Evolutionary conservation across 306 rosid genomes (phyloP), one percentile per base, ranked within the genome.

Genomic region (Calophaca sinica): DNA sequence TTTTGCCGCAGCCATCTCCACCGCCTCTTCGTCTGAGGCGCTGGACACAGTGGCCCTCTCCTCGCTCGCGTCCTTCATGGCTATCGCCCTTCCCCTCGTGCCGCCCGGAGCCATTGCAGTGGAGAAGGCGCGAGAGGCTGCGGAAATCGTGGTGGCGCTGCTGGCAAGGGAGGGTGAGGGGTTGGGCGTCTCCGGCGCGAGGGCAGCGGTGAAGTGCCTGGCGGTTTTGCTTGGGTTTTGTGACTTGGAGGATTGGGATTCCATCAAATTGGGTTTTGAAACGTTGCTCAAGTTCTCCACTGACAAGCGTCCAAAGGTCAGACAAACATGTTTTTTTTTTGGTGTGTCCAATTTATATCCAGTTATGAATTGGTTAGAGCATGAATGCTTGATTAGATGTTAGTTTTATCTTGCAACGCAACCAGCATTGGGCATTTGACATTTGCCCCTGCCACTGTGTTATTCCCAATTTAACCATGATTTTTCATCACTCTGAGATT

Each of bases 251-350:
- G 84, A 81, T 86, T 94, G 99, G 99, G 78, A 78, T 33, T 88
- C 85, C 1, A 51, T 90, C 28, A 83, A 88, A 83, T 80, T 92
- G 45, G 96, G 99, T 26, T 85, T 90, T 13, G 82, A 88, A 66
- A 86, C 87, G 2, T 73, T 94, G 87, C 80, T 92, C 4, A 84
- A 85, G 73, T 90, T 91, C 57, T 87, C 99, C 4, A 78, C 85
- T 49, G 91, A 90, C 57, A 85, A 84, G 79, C 97, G 97, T 42
- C 99, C 99, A 35, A 94, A 92, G 99, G 96, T 89, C 9, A 14
- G 41, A 26, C 11, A 45, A n/a, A 39, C 49, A 2, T 29, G 48
- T 1, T 20, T 38, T 52, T 12, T 5, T 28, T 32, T 11, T 3
- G n/a, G n/a, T 5, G 14, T 75, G 63, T 53, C 62, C 41, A 41